phyloP scores from a whole-genome alignment of 208 protist genomes.

The Trypanosoma conorhini region DNA sequence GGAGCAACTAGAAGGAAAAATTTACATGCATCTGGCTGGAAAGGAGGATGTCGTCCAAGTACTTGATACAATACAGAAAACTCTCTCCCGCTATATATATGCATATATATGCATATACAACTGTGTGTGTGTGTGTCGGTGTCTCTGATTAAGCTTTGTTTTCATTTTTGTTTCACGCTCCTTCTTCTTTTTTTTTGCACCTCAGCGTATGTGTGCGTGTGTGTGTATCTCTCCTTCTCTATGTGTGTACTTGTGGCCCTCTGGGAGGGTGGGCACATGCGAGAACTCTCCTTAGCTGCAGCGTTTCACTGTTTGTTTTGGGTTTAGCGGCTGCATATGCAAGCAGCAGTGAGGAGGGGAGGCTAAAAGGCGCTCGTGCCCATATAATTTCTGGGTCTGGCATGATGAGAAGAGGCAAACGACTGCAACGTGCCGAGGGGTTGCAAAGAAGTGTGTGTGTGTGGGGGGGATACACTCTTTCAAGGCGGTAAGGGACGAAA shows the following conservation, averaged over 20 bases:
- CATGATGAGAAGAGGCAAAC: not conserved
- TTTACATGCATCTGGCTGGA: not conserved
- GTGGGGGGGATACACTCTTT: not conserved
- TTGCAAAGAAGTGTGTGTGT: not conserved
- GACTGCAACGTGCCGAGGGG: not conserved
- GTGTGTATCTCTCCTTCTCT: constrained; percentile 13
- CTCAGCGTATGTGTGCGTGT: constrained; percentile 12
- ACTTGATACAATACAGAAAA: too few relatives aligned
- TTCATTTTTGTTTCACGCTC: constrained; percentile 1
- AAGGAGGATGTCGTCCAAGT: not conserved
- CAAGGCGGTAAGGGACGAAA: not conserved
- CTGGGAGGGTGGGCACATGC: too few relatives aligned
- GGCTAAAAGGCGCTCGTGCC: not conserved
- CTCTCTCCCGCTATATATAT: not conserved
- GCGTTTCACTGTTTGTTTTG: not conserved
- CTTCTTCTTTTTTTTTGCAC: constrained; percentile 6
- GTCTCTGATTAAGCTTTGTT: constrained; percentile 4
- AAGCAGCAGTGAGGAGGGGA: not conserved
- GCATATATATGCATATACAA: not conserved
- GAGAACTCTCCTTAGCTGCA: not conserved
- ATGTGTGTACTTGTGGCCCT: not conserved
- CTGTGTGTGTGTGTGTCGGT: not conserved
- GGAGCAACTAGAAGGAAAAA: constrained; percentile 11
- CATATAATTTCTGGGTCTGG: not conserved
- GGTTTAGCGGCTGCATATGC: too few relatives aligned